Evolutionary conservation across 1,139 yeast species (phyloP), one percentile per base, ranked within the genome.

Genomic region (Meyerozyma sp.): DNA sequence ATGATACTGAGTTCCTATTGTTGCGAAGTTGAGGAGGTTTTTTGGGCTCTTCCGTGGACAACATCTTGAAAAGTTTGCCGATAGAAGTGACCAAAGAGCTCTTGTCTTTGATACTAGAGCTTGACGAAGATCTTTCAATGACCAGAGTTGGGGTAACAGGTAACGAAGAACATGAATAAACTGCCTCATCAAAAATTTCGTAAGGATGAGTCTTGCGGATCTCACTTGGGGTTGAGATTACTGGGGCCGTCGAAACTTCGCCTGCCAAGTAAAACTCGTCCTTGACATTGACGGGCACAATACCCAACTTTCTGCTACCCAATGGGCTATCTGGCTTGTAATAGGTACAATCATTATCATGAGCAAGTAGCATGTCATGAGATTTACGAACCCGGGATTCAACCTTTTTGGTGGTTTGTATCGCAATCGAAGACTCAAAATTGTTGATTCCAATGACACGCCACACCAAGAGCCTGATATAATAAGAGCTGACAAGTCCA

Each of bases 111-210:
- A 40, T 35, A 16, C 27, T 8, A 25, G 36, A 10, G n/a, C 20
- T 26, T 20, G 20, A 10, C 10, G 39, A 29, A 43, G 40, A 13
- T 9, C 40, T 28, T 16, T 40, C 36, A 30, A 48, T 4, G 28
- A 42, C 44, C 20, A 42, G 36, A 10, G 46, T 34, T 8, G 57
- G 52, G 2, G 59, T 41, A 13, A 49, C 50, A 5, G 73, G 66
- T 39, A 68, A 56, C 20, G 72, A 56, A 3, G 77, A 65, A 45
- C 78, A 77, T 2, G 84, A 75, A 58, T 85, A 85, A 25, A 84
- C 80, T 2, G 88, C 83, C 52, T 84, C 93, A 58, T 86, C 95
- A 51, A 85, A 78, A 5, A 85, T 77, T 54, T 86, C 95, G 61
- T 73, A 86, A 1, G 90, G 81, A 59, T 82, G 83, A 1, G 78